Evolutionary conservation across 768 basidiomycete genomes (phyloP).

Genomic region (Epithele typhae): DNA sequence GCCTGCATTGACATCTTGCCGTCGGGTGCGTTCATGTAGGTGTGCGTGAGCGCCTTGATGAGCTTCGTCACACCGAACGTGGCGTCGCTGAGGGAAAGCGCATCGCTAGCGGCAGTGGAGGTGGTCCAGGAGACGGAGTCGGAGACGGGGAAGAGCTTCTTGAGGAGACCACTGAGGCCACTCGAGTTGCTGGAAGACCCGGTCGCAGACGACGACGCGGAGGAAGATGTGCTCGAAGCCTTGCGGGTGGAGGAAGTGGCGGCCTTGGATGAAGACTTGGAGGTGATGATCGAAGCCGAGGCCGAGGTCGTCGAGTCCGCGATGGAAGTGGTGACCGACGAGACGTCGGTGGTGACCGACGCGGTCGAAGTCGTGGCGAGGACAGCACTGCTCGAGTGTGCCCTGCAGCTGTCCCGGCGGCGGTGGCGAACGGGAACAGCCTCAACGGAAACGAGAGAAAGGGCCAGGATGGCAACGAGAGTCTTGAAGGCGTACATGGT

Average conservation of each 20-base stretch:
- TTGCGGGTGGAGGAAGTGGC: not conserved
- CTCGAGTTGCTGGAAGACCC: not conserved
- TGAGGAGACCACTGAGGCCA: slow-evolving; percentile 3
- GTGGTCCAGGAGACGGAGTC: slow-evolving; percentile 24
- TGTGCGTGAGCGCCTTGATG: slow-evolving; percentile 20
- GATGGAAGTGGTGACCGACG: not conserved
- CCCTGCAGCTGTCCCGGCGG: slow-evolving; percentile 9
- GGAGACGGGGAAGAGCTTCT: slow-evolving; percentile 23
- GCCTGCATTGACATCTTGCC: slow-evolving; percentile 23
- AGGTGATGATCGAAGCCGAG: not conserved
- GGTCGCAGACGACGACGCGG: slow-evolving; percentile 3
- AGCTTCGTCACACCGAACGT: slow-evolving; percentile 23
- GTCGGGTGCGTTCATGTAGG: slow-evolving; percentile 22
- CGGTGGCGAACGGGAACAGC: slow-evolving; percentile 10
- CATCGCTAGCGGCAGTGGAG: slow-evolving; percentile 10
- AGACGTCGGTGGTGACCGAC: not conserved
- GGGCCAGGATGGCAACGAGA: slow-evolving; percentile 10
- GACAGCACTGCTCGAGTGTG: not conserved
- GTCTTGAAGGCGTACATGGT: slow-evolving; percentile 11
- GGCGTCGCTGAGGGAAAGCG: slow-evolving; percentile 23
- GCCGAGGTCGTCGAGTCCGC: not conserved
- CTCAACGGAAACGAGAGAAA: slow-evolving; percentile 8
- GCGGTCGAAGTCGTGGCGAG: slow-evolving; percentile 3
- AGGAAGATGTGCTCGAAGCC: not conserved
- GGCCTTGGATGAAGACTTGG: not conserved